These are phyloP conservation scores for Russula foetens DNA, from an alignment of 768 basidiomycete genomes.

Conservation along the genomic window DNA sequence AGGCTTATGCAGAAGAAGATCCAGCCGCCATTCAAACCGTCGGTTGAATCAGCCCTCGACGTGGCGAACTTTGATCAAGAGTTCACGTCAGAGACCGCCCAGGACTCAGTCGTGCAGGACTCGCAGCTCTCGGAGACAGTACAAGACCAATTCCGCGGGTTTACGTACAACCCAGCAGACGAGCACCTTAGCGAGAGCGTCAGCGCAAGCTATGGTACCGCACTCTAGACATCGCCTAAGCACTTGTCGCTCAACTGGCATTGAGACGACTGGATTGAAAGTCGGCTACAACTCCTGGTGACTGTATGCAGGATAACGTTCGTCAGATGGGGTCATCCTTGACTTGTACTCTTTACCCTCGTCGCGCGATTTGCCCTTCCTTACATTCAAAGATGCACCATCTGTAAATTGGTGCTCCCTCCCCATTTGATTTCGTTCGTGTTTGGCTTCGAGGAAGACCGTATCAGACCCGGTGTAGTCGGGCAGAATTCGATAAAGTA, in stretches of 20 bases:
- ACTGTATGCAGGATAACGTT: background rate
- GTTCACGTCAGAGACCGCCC: conserved; percentile 91
- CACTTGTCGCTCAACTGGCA: conserved; percentile 6
- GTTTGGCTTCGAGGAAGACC: conserved; percentile 1
- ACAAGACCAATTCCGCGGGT: conserved; percentile 90
- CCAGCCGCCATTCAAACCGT: conserved; percentile 95
- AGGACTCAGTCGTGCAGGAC: conserved; percentile 94
- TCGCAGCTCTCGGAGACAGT: conserved; percentile 91
- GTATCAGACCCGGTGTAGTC: background rate
- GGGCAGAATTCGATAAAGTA: conserved; percentile 1
- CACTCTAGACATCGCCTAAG: conserved; percentile 3
- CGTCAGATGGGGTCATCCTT: background rate
- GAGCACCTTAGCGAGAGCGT: conserved; percentile 82
- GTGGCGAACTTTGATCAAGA: conserved; percentile 97
- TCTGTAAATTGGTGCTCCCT: background rate
- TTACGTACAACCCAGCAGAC: conserved; percentile 82
- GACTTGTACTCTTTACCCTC: background rate
- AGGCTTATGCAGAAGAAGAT: conserved; percentile 90
- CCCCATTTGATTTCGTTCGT: background rate
- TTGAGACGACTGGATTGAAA: conserved; percentile 5
- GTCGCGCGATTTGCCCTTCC: conserved; percentile 5
- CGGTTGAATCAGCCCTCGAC: conserved; percentile 90
- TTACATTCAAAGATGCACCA: conserved; percentile 2
- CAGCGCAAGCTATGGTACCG: conserved; percentile 51
- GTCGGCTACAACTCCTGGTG: background rate